Evolutionary conservation across 306 rosid species (phyloP).

Genomic region (Rubus parviflorus): DNA sequence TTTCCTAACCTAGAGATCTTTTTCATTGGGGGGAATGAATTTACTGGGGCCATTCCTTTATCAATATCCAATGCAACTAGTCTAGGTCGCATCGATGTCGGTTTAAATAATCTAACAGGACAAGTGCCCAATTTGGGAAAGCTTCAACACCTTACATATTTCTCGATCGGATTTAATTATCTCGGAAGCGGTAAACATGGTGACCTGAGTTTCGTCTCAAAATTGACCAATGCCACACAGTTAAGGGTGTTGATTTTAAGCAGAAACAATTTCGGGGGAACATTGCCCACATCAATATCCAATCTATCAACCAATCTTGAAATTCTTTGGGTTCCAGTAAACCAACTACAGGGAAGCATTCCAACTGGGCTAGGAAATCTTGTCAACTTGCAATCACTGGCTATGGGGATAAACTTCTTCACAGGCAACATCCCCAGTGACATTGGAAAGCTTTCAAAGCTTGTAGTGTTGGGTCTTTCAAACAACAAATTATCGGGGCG

Average conservation of each 20-base stretch:
- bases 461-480: fast-evolving
- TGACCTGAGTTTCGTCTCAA: neutral
- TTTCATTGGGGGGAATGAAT: neutral
- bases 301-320: neutral
- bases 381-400: neutral
- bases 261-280: neutral
- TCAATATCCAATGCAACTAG: conserved; percentile 4
- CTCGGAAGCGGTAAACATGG: neutral
- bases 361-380: neutral
- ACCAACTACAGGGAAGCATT: neutral
- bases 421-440: neutral
- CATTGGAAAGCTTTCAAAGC: neutral
- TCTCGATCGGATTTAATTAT: neutral
- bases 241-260: fast-evolving
- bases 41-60: neutral
- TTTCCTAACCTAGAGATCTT: neutral
- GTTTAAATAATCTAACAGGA: neutral
- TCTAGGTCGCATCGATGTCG: neutral
- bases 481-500: neutral
- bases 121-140: neutral
- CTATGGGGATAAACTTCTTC: neutral
- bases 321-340: fast-evolving
- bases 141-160: neutral
- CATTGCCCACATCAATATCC: neutral
- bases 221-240: neutral